Evolutionary conservation across 1,284 basidiomycete species (phyloP).

Genomic region (Amylostereum chailletii): DNA sequence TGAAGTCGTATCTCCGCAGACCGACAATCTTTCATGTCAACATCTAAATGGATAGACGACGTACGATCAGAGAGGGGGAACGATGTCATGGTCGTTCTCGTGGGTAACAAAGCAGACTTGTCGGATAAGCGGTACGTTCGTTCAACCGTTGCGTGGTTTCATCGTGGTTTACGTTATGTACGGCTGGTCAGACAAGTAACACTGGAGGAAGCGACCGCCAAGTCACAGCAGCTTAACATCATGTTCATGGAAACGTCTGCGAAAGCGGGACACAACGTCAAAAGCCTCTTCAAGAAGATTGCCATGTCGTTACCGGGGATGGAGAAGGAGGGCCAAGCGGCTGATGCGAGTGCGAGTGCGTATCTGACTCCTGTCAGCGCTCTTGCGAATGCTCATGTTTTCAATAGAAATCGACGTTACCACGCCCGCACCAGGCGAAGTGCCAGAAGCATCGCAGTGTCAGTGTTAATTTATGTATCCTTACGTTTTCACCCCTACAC

Average conservation of each 20-base stretch:
- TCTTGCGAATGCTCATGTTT: constrained; percentile 6
- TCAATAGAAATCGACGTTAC: constrained; percentile 76
- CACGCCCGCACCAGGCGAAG: constrained; percentile 47
- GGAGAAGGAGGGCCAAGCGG: constrained; percentile 68
- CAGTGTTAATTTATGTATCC: constrained; percentile 41
- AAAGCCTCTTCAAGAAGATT: constrained; percentile 98
- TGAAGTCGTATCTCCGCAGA: constrained; percentile 38
- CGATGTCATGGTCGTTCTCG: constrained; percentile 97
- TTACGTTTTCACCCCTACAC: too few species aligned
- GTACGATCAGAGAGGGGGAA: constrained; percentile 95
- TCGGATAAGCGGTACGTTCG: constrained; percentile 78
- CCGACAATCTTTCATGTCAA: constrained; percentile 94
- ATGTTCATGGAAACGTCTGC: constrained; percentile 99
- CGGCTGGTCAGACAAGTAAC: constrained; percentile 81
- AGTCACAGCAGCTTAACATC: constrained; percentile 88
- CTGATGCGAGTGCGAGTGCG: constrained; percentile 69
- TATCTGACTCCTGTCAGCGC: constrained; percentile 11
- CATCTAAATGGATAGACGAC: constrained; percentile 99
- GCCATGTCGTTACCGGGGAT: constrained; percentile 96
- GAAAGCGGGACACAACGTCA: constrained; percentile 99
- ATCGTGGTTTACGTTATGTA: constrained; percentile 2
- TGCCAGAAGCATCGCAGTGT: constrained; percentile 74
- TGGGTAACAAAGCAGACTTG: constrained; percentile 98
- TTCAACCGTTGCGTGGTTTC: background rate
- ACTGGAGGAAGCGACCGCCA: constrained; percentile 91